phyloP scores from a whole-genome alignment of 805 yeast genomes.

The Wickerhamomyces hampshirensis region DNA sequence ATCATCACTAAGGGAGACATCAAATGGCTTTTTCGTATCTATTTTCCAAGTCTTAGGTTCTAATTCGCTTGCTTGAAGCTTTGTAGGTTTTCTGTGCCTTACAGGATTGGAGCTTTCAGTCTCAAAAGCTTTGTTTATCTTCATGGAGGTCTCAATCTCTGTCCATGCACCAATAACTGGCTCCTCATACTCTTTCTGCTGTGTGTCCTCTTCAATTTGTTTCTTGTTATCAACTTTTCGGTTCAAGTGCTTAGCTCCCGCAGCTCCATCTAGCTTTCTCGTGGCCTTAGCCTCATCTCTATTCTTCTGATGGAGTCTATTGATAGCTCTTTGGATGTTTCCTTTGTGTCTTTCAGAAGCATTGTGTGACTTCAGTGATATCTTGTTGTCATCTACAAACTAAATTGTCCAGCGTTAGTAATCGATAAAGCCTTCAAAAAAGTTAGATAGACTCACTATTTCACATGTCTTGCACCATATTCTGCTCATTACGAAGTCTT shows the following conservation, averaged over 20 bases:
- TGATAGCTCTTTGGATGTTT: constrained; percentile 19
- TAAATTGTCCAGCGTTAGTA: constrained; percentile 12
- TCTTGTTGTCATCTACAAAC: constrained; percentile 34
- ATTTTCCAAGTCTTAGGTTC: constrained; percentile 28
- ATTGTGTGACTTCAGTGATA: constrained; percentile 31
- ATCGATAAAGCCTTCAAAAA: not conserved
- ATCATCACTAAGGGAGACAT: constrained; percentile 12
- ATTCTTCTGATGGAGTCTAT: constrained; percentile 25
- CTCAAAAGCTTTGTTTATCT: not conserved
- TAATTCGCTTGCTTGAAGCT: constrained; percentile 14
- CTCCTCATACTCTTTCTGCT: constrained; percentile 1
- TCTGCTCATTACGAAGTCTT: constrained; percentile 17
- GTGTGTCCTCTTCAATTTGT: constrained; percentile 4
- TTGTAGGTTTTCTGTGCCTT: constrained; percentile 3
- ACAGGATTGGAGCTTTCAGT: constrained; percentile 5
- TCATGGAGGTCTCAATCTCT: not conserved
- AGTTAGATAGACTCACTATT: constrained; percentile 23
- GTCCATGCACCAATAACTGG: constrained; percentile 13
- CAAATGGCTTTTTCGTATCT: constrained; percentile 13
- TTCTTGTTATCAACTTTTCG: constrained; percentile 2
- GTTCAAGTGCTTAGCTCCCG: constrained; percentile 1
- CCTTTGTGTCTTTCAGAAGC: constrained; percentile 28
- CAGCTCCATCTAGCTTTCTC: constrained; percentile 17
- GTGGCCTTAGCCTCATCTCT: constrained; percentile 13
- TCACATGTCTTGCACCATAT: constrained; percentile 29